Conservation (phyloP, 495 filamentous ascomycete genomes). For the Evernia prunastri region DNA sequence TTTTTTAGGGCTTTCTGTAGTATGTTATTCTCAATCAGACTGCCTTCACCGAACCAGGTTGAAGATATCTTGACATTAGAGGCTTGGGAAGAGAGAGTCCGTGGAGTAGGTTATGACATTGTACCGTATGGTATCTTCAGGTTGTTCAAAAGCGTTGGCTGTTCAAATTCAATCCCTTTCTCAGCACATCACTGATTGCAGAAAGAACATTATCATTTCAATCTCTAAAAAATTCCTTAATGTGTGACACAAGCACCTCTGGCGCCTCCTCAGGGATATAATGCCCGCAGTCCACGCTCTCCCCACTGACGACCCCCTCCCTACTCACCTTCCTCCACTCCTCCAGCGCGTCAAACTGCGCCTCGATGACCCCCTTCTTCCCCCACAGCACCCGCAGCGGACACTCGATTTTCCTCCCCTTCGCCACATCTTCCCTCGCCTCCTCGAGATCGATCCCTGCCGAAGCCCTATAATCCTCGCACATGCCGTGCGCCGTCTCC, state of each 20-base stretch:
- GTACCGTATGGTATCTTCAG: too few relatives aligned
- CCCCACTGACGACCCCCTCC: slow-evolving; percentile 27
- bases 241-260: slow-evolving; percentile 30
- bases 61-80: too few relatives aligned
- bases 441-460: slow-evolving; percentile 36
- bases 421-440: slow-evolving; percentile 28
- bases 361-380: slow-evolving; percentile 33
- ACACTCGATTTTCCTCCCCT: slow-evolving; percentile 33
- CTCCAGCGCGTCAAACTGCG: slow-evolving; percentile 31
- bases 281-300: slow-evolving; percentile 35
- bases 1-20: too few relatives aligned
- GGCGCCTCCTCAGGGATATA: slow-evolving; percentile 40
- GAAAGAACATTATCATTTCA: neutral
- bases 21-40: too few relatives aligned
- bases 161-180: neutral
- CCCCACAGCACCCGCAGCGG: slow-evolving; percentile 36
- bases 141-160: too few relatives aligned
- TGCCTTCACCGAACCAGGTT: too few relatives aligned
- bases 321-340: slow-evolving; percentile 35
- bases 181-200: neutral
- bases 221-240: slow-evolving; percentile 30
- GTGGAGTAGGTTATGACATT: too few relatives aligned
- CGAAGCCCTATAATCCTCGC: slow-evolving; percentile 40
- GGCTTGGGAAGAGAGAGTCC: too few relatives aligned
- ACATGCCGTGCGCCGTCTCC: slow-evolving; percentile 34